Conservation (phyloP, 2,329 filamentous ascomycete genomes). For the Penicillium sp. region DNA sequence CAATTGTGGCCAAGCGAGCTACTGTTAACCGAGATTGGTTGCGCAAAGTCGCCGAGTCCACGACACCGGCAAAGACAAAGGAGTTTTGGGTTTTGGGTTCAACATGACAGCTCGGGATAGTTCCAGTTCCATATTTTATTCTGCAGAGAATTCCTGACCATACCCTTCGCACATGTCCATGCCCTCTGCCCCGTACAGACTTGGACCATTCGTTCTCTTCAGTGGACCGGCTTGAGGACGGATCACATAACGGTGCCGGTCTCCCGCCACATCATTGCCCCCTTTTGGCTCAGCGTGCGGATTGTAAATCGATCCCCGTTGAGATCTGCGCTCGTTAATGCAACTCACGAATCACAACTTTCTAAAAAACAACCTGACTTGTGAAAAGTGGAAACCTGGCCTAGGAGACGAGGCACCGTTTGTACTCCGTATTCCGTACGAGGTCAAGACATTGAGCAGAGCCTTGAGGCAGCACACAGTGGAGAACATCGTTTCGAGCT, state of each 20-base stretch:
- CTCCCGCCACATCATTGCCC: not conserved
- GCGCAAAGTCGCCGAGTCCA: not conserved
- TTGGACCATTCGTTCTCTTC: not conserved
- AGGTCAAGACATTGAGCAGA: not conserved
- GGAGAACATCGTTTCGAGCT: no score
- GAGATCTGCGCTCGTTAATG: not conserved
- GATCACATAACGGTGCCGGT: not conserved
- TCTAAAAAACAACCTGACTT: not conserved
- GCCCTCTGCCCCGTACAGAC: not conserved
- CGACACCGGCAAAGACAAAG: not conserved
- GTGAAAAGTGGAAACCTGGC: not conserved
- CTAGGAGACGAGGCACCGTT: not conserved
- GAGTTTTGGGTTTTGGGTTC: not conserved
- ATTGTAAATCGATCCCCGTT: not conserved
- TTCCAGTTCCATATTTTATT: not conserved
- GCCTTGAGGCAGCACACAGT: no score
- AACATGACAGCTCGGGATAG: not conserved
- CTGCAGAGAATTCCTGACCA: not conserved
- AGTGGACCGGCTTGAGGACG: not conserved
- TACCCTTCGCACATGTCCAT: not conserved
- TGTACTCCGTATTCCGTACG: not conserved
- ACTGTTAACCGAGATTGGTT: constrained; percentile 15
- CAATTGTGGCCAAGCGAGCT: not conserved
- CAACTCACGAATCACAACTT: not conserved
- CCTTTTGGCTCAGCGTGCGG: not conserved